These are phyloP conservation scores for Scolecobasidium constrictum DNA, from an alignment of 2,329 filamentous ascomycete genomes.

Conservation along the genomic window DNA sequence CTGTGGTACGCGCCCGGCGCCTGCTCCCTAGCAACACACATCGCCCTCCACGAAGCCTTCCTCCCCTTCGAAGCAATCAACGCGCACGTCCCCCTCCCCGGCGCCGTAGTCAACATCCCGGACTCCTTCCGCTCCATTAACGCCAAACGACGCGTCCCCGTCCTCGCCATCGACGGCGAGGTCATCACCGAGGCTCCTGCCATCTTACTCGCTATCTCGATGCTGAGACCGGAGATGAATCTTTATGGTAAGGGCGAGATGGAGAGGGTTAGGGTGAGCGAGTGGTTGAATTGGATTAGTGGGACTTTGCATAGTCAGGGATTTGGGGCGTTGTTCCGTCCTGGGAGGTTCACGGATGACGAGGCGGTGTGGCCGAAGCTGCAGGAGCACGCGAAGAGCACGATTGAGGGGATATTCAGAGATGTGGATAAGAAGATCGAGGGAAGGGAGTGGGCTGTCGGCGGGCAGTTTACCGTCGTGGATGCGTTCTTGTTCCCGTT, in stretches of 20 bases:
- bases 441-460: background rate
- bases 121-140: too few relatives aligned
- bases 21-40: background rate
- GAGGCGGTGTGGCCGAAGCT: background rate
- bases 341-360: background rate
- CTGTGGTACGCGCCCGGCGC: background rate
- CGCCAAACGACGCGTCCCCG: background rate
- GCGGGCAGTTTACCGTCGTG: background rate
- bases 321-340: background rate
- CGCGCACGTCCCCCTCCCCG: background rate
- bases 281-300: background rate
- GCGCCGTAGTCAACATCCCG: background rate
- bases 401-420: background rate
- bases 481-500: background rate
- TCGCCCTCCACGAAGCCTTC: background rate
- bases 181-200: background rate
- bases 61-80: background rate
- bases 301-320: background rate
- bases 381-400: background rate
- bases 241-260: background rate
- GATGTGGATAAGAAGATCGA: background rate
- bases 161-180: background rate
- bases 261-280: background rate
- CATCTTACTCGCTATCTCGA: background rate
- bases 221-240: background rate